Base-by-base conservation (phyloP, 192 early-diverging fungal species). In the Lobosporangium transversale region DNA sequence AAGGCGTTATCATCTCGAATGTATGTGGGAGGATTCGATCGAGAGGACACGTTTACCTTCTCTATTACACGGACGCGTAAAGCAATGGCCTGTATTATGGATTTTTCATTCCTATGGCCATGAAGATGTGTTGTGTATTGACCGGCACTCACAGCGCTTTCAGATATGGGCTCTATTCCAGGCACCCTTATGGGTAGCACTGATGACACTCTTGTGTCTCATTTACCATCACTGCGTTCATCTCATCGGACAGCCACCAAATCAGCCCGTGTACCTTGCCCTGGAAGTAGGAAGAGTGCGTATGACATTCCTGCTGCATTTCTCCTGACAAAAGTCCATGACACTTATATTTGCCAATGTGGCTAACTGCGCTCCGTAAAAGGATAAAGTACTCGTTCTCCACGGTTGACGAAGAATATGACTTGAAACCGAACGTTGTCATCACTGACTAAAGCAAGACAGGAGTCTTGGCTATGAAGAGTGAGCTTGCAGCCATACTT, bases 31-130 rank as follows among this genome's bases (percentile, higher is more conserved):
- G 54, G 24, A 37, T 36, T 66, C 30, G 31, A 45, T 11, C 6
- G 30, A 12, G 17, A 58, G 27, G 24, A 52, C 0, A 48, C 14
- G 1, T 68, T 68, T 31, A 68, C 36, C n/a, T n/a, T 0, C 58
- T 29, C 20, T 68, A 68, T 23, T 33, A 68, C 18, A 6, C 30
- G 11, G 23, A 43, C 2, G 66, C 50, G 10, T 15, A 32, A 11
- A 21, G 10, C 12, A 42, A 20, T 14, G 55, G 66, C 24, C 2
- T 52, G 10, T 68, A 58, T 30, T 58, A 47, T 51, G 66, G 66
- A n/a, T n/a, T 68, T 68, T 36, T 37, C 66, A 10, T 29, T 45
- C 12, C 5, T 24, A n/a, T 65, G 64, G 64, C 64, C 44, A 68
- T 42, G 66, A 47, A 17, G 42, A 26, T 31, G n/a, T 36, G 6